phyloP scores from a whole-genome alignment of 2,329 filamentous ascomycete genomes.

The Dryadomyces quercus-mongolicae region DNA sequence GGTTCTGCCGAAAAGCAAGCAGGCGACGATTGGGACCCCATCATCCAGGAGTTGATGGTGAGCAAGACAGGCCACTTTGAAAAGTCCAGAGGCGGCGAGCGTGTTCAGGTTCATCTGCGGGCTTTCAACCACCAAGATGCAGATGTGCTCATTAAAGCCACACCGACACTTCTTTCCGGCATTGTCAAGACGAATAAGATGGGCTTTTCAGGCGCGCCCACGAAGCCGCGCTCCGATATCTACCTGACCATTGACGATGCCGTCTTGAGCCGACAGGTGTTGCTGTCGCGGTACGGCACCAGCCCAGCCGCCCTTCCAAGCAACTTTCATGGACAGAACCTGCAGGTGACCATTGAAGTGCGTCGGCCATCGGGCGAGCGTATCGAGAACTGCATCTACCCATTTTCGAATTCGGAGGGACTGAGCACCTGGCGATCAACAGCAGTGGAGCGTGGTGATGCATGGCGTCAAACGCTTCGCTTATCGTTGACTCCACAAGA shows the following conservation, averaged over 20 bases:
- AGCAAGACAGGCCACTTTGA: slow-evolving; percentile 64
- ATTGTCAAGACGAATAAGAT: slow-evolving; percentile 76
- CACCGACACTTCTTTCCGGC: slow-evolving; percentile 75
- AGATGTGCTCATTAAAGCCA: slow-evolving; percentile 69
- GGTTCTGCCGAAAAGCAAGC: slow-evolving; percentile 40
- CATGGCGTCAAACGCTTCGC: slow-evolving; percentile 81
- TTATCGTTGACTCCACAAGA: slow-evolving; percentile 68
- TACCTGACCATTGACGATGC: slow-evolving; percentile 79
- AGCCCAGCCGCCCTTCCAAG: slow-evolving; percentile 59
- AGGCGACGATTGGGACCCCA: slow-evolving; percentile 56
- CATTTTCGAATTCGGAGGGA: slow-evolving; percentile 67
- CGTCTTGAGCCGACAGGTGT: slow-evolving; percentile 62
- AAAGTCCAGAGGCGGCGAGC: slow-evolving; percentile 59
- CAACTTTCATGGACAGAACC: slow-evolving; percentile 53
- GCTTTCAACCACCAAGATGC: slow-evolving; percentile 69
- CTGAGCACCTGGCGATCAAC: slow-evolving; percentile 83
- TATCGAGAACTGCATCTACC: slow-evolving; percentile 77
- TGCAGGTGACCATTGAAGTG: slow-evolving; percentile 85
- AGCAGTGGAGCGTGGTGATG: slow-evolving; percentile 63
- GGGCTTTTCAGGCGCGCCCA: slow-evolving; percentile 86
- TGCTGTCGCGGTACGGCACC: slow-evolving; percentile 55
- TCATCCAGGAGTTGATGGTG: slow-evolving; percentile 62
- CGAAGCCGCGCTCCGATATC: slow-evolving; percentile 81
- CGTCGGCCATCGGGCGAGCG: slow-evolving; percentile 66
- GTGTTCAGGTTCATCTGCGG: slow-evolving; percentile 67